Base-by-base conservation (phyloP, 352 stramenopile genomes). In the Paralagenidium karlingii region DNA sequence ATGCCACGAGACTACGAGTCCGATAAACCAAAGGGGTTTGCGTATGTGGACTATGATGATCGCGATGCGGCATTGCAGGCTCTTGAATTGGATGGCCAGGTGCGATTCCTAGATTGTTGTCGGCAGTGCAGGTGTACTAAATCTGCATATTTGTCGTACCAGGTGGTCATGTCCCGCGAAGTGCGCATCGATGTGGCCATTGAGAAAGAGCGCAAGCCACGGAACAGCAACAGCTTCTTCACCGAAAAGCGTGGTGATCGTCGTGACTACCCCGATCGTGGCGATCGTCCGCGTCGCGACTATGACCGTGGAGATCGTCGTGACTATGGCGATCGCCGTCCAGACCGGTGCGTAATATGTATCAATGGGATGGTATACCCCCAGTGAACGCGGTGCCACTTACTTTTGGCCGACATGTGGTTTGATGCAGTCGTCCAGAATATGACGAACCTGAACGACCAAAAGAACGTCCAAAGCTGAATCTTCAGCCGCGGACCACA, bases 41-140 rank as follows among this genome's bases (percentile, higher is more conserved):
- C 77, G 12, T 93, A 90, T 56, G 73, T 93, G 7, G 77, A 91
- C 50, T 91, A 91, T 42, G 46, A 46, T 9, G 55, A 68, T 22
- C 78, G 69, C 33, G 68, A 91, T 22, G 49, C 60, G 30, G 71
- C 91, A 4, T 55, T 85, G 18, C 34, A 58, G 30, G 75, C 80
- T 8, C 58, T 93, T 20, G 46, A 70, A 43, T 44, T 82, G 13
- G 76, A 93, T 22, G 62, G 63, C 40, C 15, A 53, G 43, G 55
- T 63, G 33, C 24, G 38, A n/a, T n/a, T n/a, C n/a, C n/a, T n/a
- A n/a, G n/a, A n/a, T n/a, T n/a, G n/a, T n/a, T n/a, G n/a, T n/a
- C n/a, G n/a, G n/a, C n/a, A n/a, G n/a, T n/a, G n/a, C n/a, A n/a
- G 54, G 58, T 13, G 15, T 9, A 16, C 13, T 13, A 26, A 40